A percentile compares a stretch with the other conserved stretches of the same genome.
Evolutionary conservation across 352 stramenopile species (phyloP).

Genomic region (Phytophthora macrochlamydospora): DNA sequence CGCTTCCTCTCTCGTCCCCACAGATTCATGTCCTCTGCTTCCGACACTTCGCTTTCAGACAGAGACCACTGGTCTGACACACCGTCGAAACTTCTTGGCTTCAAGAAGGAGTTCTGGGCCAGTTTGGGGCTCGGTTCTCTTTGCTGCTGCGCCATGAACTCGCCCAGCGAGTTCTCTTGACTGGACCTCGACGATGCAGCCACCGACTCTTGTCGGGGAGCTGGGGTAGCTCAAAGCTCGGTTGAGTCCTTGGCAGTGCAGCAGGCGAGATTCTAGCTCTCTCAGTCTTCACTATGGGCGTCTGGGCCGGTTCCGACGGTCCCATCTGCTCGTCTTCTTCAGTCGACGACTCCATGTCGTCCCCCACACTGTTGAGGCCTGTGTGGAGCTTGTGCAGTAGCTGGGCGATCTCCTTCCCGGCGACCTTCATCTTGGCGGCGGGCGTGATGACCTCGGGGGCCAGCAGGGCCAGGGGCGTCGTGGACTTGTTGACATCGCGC

Average conservation of each 20-base stretch:
- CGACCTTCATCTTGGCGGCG: background rate
- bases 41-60: background rate
- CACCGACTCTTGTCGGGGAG: background rate
- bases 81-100: background rate
- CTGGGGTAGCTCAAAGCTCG: background rate
- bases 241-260: background rate
- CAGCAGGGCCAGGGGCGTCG: conserved; percentile 1
- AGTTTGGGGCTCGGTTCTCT: background rate
- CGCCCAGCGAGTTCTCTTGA: background rate
- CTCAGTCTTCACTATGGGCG: background rate
- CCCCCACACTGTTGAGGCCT: conserved; percentile 4
- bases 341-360: conserved; percentile 7
- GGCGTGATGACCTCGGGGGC: conserved; percentile 5
- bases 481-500: conserved; percentile 18
- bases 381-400: conserved; percentile 13
- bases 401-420: conserved; percentile 2
- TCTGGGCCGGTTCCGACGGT: background rate
- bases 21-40: background rate
- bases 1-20: conserved; percentile 8
- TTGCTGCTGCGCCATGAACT: background rate
- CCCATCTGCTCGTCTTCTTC: conserved; percentile 8
- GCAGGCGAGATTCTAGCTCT: background rate
- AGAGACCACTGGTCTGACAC: background rate
- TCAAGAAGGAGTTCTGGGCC: conserved; percentile 10
- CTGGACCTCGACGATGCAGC: background rate